Conservation (phyloP, 2,329 filamentous ascomycete genomes). For the Aspergillus costaricaensis region DNA sequence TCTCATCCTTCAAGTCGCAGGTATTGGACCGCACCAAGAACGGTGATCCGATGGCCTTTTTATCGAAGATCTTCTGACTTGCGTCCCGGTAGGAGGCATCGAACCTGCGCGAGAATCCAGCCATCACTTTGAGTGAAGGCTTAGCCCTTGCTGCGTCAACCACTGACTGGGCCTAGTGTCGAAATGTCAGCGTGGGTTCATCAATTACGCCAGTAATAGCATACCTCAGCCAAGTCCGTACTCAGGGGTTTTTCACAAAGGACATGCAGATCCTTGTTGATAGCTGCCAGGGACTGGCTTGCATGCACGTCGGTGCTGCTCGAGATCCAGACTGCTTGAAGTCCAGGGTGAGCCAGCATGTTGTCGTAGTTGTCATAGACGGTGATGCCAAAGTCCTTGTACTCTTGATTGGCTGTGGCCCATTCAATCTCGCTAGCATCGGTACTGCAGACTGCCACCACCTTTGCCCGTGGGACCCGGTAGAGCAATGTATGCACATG, state of each 20-base stretch:
- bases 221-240: constrained; percentile 56
- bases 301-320: constrained; percentile 54
- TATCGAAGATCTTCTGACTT: constrained; percentile 48
- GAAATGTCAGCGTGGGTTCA: no score
- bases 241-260: constrained; percentile 52
- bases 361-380: constrained; percentile 52
- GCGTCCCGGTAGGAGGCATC: constrained; percentile 62
- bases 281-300: constrained; percentile 53
- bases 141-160: constrained; percentile 53
- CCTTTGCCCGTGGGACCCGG: constrained; percentile 5
- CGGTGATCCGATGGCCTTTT: constrained; percentile 55
- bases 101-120: constrained; percentile 62
- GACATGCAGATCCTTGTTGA: constrained; percentile 51
- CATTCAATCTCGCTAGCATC: constrained; percentile 42
- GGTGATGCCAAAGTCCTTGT: constrained; percentile 45
- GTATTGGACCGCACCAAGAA: constrained; percentile 62
- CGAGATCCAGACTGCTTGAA: constrained; percentile 54
- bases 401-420: constrained; percentile 47
- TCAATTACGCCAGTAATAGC: constrained; percentile 13
- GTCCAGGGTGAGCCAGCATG: constrained; percentile 51
- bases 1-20: constrained; percentile 62
- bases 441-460: constrained; percentile 19
- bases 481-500: constrained; percentile 14
- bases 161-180: constrained; percentile 54
- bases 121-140: constrained; percentile 61